Evolutionary conservation across 805 yeast species (phyloP), one percentile per base, ranked within the genome.

Genomic region (Wickerhamiella brachini): DNA sequence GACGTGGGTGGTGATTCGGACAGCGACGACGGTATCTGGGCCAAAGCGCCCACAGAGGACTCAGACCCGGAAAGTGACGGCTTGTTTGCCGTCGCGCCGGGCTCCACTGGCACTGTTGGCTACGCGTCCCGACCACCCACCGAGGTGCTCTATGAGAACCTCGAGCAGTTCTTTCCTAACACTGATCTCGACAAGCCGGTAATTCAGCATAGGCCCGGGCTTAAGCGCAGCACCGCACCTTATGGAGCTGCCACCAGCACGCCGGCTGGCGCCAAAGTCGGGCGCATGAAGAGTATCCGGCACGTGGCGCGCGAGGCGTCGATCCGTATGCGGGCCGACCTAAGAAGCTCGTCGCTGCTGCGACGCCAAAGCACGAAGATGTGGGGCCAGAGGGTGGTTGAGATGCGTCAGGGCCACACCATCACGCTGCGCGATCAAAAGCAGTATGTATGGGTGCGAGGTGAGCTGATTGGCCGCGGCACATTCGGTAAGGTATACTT

Each of bases 391-490:
- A 82, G 77, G 55, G 94, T 87, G 15, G 82, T 88, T 31, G 98
- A 93, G 67, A 72, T 76, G 54, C 77, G 76, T 41, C 72, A 74
- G 53, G 82, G 85, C 10, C 77, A 81, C 49, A 79, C 83, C 23
- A 81, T 82, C 59, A 79, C 79, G 56, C 66, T 85, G 49, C 74
- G 79, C 50, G 82, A 77, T 60, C 76, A 76, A 34, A 76, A 74
- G 50, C 95, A 89, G 66, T 90, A 88, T 69, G 94, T 94, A 0
- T 93, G 99, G 99, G 83, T 94, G 48, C 87, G 87, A 63, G 99
- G 99, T 73, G 97, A 89, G 62, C 72, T 93, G 55, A 87, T 93
- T 52, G 99, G 99, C 0, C 79, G 86, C 53, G 99, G 99, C 0
- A 89, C 97, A 1, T 93, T 89, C 71, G 99, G 98, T 9, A 81